phyloP scores from a whole-genome alignment of 257 asterid genomes.

The Ballota nigra region DNA sequence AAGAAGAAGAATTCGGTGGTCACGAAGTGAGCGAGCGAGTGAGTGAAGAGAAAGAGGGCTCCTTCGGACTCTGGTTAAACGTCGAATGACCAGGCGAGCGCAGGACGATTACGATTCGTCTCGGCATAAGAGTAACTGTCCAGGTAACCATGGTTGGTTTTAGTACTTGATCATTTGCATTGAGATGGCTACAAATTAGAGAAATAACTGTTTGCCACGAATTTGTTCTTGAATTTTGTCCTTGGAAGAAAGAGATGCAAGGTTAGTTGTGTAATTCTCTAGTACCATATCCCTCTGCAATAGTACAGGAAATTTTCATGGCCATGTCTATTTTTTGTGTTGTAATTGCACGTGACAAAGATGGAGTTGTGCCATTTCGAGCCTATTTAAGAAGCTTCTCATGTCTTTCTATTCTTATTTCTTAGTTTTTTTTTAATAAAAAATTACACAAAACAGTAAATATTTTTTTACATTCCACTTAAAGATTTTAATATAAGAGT shows the following conservation, averaged over 20 bases:
- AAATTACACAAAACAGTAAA: too few species aligned
- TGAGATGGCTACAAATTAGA: neutral
- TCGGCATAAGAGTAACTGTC: neutral
- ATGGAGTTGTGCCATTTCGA: neutral
- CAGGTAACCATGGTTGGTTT: neutral
- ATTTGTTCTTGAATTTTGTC: slow-evolving; percentile 21
- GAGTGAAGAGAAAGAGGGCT: neutral
- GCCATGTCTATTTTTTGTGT: neutral
- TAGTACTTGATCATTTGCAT: neutral
- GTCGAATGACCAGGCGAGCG: neutral
- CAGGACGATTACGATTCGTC: neutral
- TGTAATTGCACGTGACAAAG: neutral
- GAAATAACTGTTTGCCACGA: neutral
- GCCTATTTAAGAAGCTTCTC: too few species aligned
- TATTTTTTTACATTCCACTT: too few species aligned
- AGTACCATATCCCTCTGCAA: neutral
- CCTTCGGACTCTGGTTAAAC: neutral
- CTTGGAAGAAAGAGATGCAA: slow-evolving; percentile 8
- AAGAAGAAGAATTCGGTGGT: slow-evolving; percentile 11
- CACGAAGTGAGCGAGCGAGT: slow-evolving; percentile 17
- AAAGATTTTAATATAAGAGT: too few species aligned
- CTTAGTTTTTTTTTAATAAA: too few species aligned
- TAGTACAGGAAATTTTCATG: neutral
- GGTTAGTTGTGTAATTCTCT: slow-evolving; percentile 12
- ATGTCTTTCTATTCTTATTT: too few species aligned